Evolutionary conservation across 2,329 filamentous ascomycete genomes (phyloP).

Genomic region (Arthrobotrys conoides): DNA sequence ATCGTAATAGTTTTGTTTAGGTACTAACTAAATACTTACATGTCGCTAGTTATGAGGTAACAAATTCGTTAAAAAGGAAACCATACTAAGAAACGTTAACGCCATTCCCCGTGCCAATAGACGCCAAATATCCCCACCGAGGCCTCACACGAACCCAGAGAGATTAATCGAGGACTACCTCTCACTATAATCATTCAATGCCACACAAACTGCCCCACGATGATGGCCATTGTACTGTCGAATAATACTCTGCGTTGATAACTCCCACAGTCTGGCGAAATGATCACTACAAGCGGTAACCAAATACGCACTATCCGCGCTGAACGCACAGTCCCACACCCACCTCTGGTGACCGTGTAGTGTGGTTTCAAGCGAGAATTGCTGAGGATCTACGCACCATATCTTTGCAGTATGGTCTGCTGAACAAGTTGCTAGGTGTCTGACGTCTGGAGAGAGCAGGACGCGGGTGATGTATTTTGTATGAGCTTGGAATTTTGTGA

Average conservation of each 20-base stretch:
- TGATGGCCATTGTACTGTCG: constrained; percentile 96
- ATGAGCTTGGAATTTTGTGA: constrained; percentile 91
- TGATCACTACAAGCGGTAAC: constrained; percentile 95
- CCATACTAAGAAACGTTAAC: constrained; percentile 29
- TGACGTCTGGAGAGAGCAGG: constrained; percentile 91
- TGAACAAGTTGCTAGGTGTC: constrained; percentile 92
- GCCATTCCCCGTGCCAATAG: constrained; percentile 33
- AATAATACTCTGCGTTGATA: constrained; percentile 87
- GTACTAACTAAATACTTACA: neutral
- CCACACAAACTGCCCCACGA: constrained; percentile 90
- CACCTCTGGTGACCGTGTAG: constrained; percentile 92
- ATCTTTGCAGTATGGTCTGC: constrained; percentile 96
- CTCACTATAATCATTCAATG: constrained; percentile 82
- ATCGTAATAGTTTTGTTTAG: neutral
- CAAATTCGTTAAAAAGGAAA: constrained; percentile 12
- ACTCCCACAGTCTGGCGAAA: constrained; percentile 91
- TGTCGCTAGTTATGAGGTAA: neutral
- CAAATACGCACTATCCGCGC: constrained; percentile 90
- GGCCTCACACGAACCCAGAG: neutral
- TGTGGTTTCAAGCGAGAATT: constrained; percentile 86
- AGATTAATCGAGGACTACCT: constrained; percentile 38
- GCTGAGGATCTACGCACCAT: constrained; percentile 76
- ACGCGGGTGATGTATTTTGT: constrained; percentile 94
- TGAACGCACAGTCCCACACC: constrained; percentile 98
- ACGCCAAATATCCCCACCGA: constrained; percentile 16